Percentiles rank a stretch among this genome's conserved stretches.
Conservation (phyloP, 345 rosid genomes). For the Syzygium oleosum region DNA sequence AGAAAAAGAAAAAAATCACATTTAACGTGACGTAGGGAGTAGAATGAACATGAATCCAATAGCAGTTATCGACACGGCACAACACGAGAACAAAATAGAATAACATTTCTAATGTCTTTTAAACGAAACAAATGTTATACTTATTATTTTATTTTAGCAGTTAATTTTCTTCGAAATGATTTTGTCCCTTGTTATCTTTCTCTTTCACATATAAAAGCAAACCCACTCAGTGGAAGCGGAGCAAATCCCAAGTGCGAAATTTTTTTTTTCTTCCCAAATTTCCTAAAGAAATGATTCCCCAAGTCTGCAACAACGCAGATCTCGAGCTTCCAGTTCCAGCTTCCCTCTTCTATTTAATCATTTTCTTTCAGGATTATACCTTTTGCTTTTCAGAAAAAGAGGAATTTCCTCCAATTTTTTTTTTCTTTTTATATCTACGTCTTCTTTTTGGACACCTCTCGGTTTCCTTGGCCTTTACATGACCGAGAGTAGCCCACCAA, state of each 20-base stretch:
- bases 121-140: not conserved
- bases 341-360: not conserved
- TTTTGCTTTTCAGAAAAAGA: not conserved
- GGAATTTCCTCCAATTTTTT: not conserved
- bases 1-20: not conserved
- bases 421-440: not conserved
- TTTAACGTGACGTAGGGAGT: not conserved
- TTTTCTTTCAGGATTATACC: not conserved
- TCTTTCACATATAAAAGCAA: not conserved
- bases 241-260: not conserved
- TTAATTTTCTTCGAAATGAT: not conserved
- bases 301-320: not conserved
- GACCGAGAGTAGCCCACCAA: not conserved
- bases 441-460: not conserved
- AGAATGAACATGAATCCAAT: not conserved
- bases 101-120: not conserved
- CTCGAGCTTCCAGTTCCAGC: not conserved
- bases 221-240: not conserved
- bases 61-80: not conserved
- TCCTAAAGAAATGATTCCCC: not conserved
- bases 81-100: not conserved
- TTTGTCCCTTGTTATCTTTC: not conserved
- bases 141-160: not conserved
- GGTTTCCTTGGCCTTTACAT: not conserved
- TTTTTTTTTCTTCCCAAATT: not conserved